These are phyloP conservation scores for Mortierella sp. DNA, from an alignment of 371 early-diverging fungal species.

Conservation along the genomic window DNA sequence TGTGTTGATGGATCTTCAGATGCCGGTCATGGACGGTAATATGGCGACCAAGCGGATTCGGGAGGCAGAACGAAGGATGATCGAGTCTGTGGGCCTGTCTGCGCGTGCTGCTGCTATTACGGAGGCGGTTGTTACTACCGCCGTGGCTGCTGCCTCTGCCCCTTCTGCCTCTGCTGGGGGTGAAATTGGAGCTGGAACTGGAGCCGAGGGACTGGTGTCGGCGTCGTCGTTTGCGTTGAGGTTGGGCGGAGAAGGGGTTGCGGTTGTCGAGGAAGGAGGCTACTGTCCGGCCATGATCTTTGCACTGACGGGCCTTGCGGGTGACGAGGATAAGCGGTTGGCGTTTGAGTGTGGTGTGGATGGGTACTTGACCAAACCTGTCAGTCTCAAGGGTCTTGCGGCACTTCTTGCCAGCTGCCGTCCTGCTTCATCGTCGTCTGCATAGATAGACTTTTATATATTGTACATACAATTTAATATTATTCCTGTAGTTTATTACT, in stretches of 20 bases:
- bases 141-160: no score
- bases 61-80: slow-evolving; percentile 41
- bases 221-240: background rate
- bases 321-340: slow-evolving; percentile 55
- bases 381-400: slow-evolving; percentile 43
- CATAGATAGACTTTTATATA: no score
- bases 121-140: background rate
- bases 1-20: slow-evolving; percentile 60
- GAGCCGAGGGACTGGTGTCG: background rate
- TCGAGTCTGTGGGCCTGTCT: slow-evolving; percentile 13
- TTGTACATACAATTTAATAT: background rate
- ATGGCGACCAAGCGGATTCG: slow-evolving; percentile 58
- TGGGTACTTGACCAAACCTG: slow-evolving; percentile 61
- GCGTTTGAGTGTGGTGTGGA: slow-evolving; percentile 60
- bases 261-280: background rate
- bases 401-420: background rate
- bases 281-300: slow-evolving; percentile 50
- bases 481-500: no score
- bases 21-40: slow-evolving; percentile 61
- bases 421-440: background rate
- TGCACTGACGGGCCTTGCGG: slow-evolving; percentile 59
- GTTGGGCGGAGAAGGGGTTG: background rate
- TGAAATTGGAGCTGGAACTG: no score
- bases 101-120: background rate
- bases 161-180: background rate